Base-by-base conservation (phyloP, 2,329 filamentous ascomycete genomes). In the Blastomyces percursus region DNA sequence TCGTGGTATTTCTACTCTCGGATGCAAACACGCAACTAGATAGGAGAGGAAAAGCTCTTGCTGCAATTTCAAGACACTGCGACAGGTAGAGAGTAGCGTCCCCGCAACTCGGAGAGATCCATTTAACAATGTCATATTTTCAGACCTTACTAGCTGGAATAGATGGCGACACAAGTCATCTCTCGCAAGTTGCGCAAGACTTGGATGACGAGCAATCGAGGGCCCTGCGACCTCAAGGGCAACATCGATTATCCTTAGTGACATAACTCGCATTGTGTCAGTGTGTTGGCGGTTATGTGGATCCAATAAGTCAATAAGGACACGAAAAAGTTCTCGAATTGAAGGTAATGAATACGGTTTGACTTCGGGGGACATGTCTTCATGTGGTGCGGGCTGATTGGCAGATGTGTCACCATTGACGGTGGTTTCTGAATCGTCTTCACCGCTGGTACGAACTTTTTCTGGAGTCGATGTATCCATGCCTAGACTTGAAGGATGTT, bases 31-130 rank as follows among this genome's bases (percentile, higher is more conserved):
- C 7, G 91, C 90, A 27, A 99, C 90, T 58, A 99, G 77, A 71
- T 99, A 99, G 0, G 92, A 95, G 44, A 99, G 78, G 72, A 96
- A 99, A 0, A 99, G 81, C 76, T 99, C 94, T 76, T 99, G 94
- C 72, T 99, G 94, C 51, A 99, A 80, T 77, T 97, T 97, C 52
- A 99, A 81, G 16, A 96, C 90, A 38, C 86, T 86, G 65, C 94
- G 85, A 71, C 94, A 97, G 0, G 94, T 97, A 35, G 92, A 89
- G 40, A 99, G 79, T 32, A 99, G 78, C 4, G 94, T 99, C 19
- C 91, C 91, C 1, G 93, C 89, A 60, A 99, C 94, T 64, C 93
- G 88, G 24, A 99, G 79, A 2, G 94, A 95, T 73, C 96, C 92
- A 71, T 96, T 91, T 19, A 99, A 79, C 63, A 99, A 91, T 12